phyloP scores from a whole-genome alignment of 257 asterid species.

The Anisodus acutangulus region DNA sequence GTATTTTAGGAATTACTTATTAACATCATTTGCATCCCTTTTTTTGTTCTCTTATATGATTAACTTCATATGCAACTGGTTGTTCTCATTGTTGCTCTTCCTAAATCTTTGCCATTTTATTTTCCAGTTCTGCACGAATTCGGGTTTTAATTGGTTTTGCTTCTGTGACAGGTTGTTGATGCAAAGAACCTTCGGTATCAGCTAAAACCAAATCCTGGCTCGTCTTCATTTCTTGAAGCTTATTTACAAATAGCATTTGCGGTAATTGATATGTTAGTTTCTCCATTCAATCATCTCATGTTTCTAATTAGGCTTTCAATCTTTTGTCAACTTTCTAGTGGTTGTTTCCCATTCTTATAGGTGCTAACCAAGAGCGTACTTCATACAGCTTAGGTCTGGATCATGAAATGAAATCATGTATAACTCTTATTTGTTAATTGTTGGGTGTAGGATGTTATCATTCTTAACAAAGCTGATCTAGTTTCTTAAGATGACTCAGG shows the following conservation, averaged over 20 bases:
- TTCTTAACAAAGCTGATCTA: conserved; percentile 92
- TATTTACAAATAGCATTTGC: conserved; percentile 94
- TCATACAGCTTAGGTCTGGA: conserved; percentile 6
- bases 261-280: conserved; percentile 45
- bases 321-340: conserved; percentile 19
- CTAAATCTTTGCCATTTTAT: conserved; percentile 15
- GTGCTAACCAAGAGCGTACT: background rate
- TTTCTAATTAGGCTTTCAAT: conserved; percentile 11
- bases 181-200: conserved; percentile 94
- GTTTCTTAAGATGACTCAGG: conserved; percentile 60
- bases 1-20: background rate
- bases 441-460: conserved; percentile 78
- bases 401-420: conserved; percentile 28
- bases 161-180: conserved; percentile 77
- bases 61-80: background rate
- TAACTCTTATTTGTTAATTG: conserved; percentile 20
- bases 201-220: conserved; percentile 68
- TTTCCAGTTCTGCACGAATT: background rate
- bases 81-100: conserved; percentile 6
- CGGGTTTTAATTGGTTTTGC: conserved; percentile 27
- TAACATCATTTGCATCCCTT: background rate
- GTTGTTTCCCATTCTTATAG: background rate
- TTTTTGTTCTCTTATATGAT: background rate
- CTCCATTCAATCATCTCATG: background rate
- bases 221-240: conserved; percentile 93